Conservation (phyloP, 2,329 filamentous ascomycete species). For the Colletotrichum somersetense region DNA sequence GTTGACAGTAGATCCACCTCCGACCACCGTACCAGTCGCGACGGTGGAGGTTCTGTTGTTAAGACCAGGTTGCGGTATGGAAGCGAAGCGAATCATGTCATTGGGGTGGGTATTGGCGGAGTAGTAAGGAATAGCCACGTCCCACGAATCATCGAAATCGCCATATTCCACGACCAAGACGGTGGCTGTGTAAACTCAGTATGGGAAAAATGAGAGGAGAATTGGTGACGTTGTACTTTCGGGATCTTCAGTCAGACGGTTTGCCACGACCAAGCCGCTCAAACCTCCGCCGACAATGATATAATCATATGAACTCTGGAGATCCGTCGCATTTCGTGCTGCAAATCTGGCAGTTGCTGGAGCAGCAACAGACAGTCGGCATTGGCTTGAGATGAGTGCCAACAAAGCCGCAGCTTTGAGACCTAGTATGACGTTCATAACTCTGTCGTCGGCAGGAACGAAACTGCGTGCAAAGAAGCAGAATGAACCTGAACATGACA, state of each 20-base stretch:
- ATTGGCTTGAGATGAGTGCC: slow-evolving; percentile 8
- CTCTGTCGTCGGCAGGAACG: neutral
- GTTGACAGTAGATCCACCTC: slow-evolving; percentile 48
- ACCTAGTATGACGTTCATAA: slow-evolving; percentile 7
- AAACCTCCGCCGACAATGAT: slow-evolving; percentile 54
- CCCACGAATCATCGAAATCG: slow-evolving; percentile 34
- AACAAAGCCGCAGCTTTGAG: slow-evolving; percentile 8
- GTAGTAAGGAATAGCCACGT: slow-evolving; percentile 35
- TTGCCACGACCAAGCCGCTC: slow-evolving; percentile 53
- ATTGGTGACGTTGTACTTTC: slow-evolving; percentile 24
- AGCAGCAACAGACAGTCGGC: neutral
- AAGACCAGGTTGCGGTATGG: slow-evolving; percentile 48
- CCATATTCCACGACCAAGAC: slow-evolving; percentile 48
- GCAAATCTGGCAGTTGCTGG: slow-evolving; percentile 24
- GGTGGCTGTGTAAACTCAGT: slow-evolving; percentile 36
- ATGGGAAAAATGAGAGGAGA: neutral
- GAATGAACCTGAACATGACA: too few species aligned
- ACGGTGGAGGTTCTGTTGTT: slow-evolving; percentile 46
- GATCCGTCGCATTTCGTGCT: slow-evolving; percentile 12
- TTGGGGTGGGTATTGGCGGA: slow-evolving; percentile 42
- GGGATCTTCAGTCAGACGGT: slow-evolving; percentile 52
- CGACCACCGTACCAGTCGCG: slow-evolving; percentile 45
- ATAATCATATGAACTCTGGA: slow-evolving; percentile 50
- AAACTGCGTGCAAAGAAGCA: neutral
- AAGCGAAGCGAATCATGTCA: slow-evolving; percentile 48